A percentile compares a stretch with the other conserved stretches of the same genome.
Evolutionary conservation across 2,329 filamentous ascomycete species (phyloP).

Genomic region (Fusarium nurragi): DNA sequence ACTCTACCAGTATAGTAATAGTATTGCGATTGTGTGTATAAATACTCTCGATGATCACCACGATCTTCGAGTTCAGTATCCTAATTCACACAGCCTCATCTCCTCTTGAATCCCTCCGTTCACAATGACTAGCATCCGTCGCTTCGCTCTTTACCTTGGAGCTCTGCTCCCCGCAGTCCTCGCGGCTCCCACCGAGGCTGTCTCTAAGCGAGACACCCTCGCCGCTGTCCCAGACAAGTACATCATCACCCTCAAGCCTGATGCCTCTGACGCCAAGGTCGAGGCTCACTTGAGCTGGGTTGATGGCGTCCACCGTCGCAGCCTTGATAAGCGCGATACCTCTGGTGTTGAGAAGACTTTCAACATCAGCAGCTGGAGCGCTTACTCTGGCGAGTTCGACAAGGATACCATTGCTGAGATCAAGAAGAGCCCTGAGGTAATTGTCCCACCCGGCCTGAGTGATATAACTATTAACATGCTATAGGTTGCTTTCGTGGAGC

Average conservation of each 20-base stretch:
- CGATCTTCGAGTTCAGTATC: slow-evolving; percentile 13
- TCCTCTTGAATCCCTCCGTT: slow-evolving; percentile 5
- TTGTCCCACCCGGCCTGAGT: not conserved
- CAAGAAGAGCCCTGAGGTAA: slow-evolving; percentile 54
- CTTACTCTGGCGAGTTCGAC: slow-evolving; percentile 57
- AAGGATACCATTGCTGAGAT: slow-evolving; percentile 52
- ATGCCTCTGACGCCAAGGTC: slow-evolving; percentile 55
- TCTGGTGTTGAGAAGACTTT: slow-evolving; percentile 46
- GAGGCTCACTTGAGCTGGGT: slow-evolving; percentile 59
- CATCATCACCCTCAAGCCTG: slow-evolving; percentile 69
- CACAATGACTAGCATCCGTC: slow-evolving; percentile 46
- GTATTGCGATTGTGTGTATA: slow-evolving; percentile 15
- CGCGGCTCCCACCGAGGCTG: slow-evolving; percentile 41
- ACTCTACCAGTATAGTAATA: not conserved
- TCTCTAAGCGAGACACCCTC: slow-evolving; percentile 16
- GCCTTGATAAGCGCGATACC: slow-evolving; percentile 59
- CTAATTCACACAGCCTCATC: slow-evolving; percentile 18
- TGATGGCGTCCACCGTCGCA: slow-evolving; percentile 61
- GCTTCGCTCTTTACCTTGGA: slow-evolving; percentile 46
- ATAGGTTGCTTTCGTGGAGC: slow-evolving; percentile 41
- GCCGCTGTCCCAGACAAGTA: slow-evolving; percentile 51
- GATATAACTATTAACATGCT: not conserved
- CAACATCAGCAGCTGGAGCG: slow-evolving; percentile 47
- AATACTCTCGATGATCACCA: slow-evolving; percentile 21
- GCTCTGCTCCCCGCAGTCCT: slow-evolving; percentile 48